These are phyloP conservation scores for Corynascus novoguineensis DNA, from an alignment of 495 filamentous ascomycete genomes.

Conservation along the genomic window DNA sequence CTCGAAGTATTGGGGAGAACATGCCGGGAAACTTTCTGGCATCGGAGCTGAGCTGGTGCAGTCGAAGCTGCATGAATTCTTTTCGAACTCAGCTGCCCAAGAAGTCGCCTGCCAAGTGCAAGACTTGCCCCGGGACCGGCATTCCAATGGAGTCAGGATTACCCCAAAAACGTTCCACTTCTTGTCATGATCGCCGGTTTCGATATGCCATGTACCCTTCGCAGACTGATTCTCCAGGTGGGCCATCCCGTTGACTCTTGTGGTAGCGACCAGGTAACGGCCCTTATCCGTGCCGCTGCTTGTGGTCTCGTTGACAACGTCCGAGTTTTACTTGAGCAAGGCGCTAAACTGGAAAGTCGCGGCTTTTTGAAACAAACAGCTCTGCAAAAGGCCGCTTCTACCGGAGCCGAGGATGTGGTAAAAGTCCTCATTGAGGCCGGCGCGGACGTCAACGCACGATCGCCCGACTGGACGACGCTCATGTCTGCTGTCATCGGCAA, in stretches of 20 bases:
- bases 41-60: background rate
- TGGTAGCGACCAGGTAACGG: background rate
- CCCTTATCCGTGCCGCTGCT: background rate
- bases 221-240: background rate
- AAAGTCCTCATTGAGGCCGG: background rate
- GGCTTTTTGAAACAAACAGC: background rate
- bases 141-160: background rate
- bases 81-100: background rate
- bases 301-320: background rate
- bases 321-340: background rate
- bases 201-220: background rate
- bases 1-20: background rate
- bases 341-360: background rate
- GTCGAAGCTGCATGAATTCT: background rate
- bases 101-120: background rate
- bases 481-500: background rate
- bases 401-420: background rate
- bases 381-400: background rate
- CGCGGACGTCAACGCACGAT: background rate
- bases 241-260: background rate
- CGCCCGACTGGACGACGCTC: background rate
- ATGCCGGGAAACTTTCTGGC: background rate
- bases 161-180: background rate
- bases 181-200: background rate
- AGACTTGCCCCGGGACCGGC: background rate